Evolutionary conservation across 306 rosid species (phyloP), one percentile per base, ranked within the genome.

Genomic region (Trifolium subterraneum): DNA sequence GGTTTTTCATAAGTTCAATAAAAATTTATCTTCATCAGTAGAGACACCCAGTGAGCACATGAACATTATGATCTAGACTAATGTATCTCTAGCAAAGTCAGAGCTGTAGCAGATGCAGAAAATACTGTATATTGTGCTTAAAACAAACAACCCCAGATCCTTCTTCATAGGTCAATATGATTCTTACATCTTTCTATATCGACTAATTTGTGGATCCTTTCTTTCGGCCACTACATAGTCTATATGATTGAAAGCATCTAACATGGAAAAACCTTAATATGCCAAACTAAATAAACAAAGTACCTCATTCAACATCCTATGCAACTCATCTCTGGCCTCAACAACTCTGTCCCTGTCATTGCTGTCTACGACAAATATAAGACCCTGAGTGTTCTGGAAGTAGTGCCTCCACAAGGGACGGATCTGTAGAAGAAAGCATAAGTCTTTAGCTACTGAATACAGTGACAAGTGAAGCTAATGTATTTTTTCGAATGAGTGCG

Each of bases 321-420:
- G 99, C 68, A 95, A 84, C 83, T 95, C 99, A 80, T 95, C 99
- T 79, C 98, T 88, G 29, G 99, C 99, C 89, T 95, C 99, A 83
- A 92, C 99, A 88, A 95, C 92, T 75, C 99, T 88, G 83, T 95
- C 99, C 86, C 99, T 90, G 82, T 95, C 99, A 78, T 95, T 95
- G 88, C 99, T 95, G 85, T 95, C 99, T 51, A 95, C 99, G 52
- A 95, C 99, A 66, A 95, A 95, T 15, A 95, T 95, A 85, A 95
- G 98, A 87, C 99, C 99, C 80, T 95, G 99, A 7, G 99, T 95
- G 92, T 95, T 95, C 85, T 95, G 99, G 85, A 95, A 95, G 84
- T 95, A 95, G 80, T 95, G 99, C 99, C 99, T 95, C 99, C 99
- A 95, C 93, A 95, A 72, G 64, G 99, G 99, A 70, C 99, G 99